phyloP scores from a whole-genome alignment of 192 early-diverging fungal species.

The Chytriomyces confervae region DNA sequence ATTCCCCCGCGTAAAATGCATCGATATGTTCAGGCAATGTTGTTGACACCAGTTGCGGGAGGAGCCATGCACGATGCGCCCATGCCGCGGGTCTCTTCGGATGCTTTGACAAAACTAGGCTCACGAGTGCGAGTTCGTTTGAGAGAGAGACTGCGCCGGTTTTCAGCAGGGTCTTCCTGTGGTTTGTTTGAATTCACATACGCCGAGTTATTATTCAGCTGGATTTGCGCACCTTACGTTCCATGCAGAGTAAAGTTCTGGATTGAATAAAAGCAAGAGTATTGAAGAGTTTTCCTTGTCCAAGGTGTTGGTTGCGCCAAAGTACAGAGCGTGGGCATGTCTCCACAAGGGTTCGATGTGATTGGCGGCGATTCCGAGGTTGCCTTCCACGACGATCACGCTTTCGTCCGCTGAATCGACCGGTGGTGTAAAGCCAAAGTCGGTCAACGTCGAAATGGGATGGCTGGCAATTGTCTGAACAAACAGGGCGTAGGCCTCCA shows the following conservation, averaged over 20 bases:
- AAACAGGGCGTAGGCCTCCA: neutral
- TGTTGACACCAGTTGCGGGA: neutral
- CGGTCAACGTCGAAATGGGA: slow-evolving; percentile 21
- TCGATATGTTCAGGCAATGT: neutral
- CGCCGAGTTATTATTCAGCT: neutral
- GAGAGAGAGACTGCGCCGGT: neutral
- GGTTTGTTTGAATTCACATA: too few species aligned
- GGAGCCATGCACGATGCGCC: slow-evolving; percentile 19
- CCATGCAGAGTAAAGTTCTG: slow-evolving; percentile 31
- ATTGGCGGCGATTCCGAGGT: slow-evolving; percentile 30
- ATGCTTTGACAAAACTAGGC: slow-evolving; percentile 31
- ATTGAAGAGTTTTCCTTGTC: neutral
- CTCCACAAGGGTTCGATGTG: slow-evolving; percentile 4
- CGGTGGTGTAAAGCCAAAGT: slow-evolving; percentile 29
- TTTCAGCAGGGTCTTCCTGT: slow-evolving; percentile 12
- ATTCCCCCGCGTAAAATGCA: neutral
- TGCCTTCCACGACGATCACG: slow-evolving; percentile 21
- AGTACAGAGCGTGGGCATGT: slow-evolving; percentile 8
- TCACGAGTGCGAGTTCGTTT: slow-evolving; percentile 18
- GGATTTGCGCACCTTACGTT: slow-evolving; percentile 13
- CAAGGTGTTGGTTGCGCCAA: neutral
- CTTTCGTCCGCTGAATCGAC: neutral
- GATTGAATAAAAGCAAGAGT: slow-evolving; percentile 23
- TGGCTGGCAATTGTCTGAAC: neutral
- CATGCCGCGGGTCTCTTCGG: slow-evolving; percentile 30